A percentile compares a stretch with the other conserved stretches of the same genome.
Evolutionary conservation across 2,329 filamentous ascomycete species (phyloP).

Genomic region (Herpomyces periplanetae): DNA sequence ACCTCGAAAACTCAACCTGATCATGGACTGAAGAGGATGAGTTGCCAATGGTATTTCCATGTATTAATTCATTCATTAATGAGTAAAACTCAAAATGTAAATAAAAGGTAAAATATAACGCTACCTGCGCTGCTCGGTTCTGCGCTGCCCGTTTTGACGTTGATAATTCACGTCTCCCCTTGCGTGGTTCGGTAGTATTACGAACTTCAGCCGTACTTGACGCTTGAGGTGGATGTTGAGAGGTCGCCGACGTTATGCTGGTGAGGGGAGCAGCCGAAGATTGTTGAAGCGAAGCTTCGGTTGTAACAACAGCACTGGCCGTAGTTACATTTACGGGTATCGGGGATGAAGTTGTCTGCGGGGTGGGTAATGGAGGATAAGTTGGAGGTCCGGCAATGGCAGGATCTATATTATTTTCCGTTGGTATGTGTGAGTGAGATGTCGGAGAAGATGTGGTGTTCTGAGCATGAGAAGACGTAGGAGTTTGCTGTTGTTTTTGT

Average conservation of each 20-base stretch:
- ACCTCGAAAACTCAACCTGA: constrained; percentile 1
- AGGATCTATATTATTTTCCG: constrained; percentile 18
- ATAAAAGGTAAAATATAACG: constrained; percentile 12
- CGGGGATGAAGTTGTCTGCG: constrained; percentile 6
- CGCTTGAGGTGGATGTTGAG: background rate
- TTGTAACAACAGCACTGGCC: constrained; percentile 11
- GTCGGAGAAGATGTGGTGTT: no score
- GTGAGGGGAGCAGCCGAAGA: constrained; percentile 1
- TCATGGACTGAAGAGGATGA: background rate
- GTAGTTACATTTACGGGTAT: constrained; percentile 5
- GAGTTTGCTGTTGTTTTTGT: no score
- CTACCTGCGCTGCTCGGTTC: constrained; percentile 83
- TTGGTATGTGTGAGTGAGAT: no score
- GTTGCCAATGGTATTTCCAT: constrained; percentile 1
- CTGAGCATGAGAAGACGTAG: no score
- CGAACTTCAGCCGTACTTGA: background rate
- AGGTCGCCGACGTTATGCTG: constrained; percentile 1
- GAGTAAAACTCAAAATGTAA: constrained; percentile 3
- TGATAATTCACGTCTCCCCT: constrained; percentile 46
- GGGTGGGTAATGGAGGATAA: constrained; percentile 2
- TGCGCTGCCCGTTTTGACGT: constrained; percentile 87
- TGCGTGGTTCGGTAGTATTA: constrained; percentile 6
- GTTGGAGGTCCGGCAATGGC: constrained; percentile 13
- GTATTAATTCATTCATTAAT: constrained; percentile 4
- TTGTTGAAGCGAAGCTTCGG: constrained; percentile 4